phyloP scores from a whole-genome alignment of 257 asterid species.

The Thymus quinquecostatus region DNA sequence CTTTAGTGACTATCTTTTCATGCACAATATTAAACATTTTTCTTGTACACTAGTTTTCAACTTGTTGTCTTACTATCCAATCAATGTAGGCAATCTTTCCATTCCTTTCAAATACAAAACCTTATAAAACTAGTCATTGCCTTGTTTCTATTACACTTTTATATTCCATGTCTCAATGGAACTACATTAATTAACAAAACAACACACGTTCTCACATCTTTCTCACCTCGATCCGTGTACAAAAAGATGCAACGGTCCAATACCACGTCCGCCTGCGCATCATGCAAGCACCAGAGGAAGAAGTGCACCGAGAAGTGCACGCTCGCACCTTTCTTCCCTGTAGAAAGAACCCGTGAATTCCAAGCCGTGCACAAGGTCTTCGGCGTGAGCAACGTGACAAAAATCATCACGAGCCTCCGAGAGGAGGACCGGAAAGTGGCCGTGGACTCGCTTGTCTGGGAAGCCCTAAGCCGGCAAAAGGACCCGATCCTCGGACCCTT shows the following conservation, averaged over 20 bases:
- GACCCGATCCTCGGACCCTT: slow-evolving; percentile 69
- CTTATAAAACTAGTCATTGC: slow-evolving; percentile 26
- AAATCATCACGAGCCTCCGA: slow-evolving; percentile 46
- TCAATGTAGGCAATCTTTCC: slow-evolving; percentile 53
- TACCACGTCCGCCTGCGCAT: slow-evolving; percentile 69
- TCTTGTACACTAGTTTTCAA: slow-evolving; percentile 37
- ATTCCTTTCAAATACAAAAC: slow-evolving; percentile 29
- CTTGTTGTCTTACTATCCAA: slow-evolving; percentile 28
- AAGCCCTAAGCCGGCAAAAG: slow-evolving; percentile 66
- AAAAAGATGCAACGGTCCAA: slow-evolving; percentile 45
- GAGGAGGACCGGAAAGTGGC: slow-evolving; percentile 63
- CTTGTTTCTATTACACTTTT: slow-evolving; percentile 7
- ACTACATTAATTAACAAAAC: background rate
- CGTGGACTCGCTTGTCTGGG: slow-evolving; percentile 80
- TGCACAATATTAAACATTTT: slow-evolving; percentile 40
- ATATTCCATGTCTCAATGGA: slow-evolving; percentile 23
- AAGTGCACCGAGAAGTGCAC: slow-evolving; percentile 75
- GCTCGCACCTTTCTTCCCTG: slow-evolving; percentile 78
- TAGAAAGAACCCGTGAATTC: slow-evolving; percentile 54
- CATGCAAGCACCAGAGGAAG: slow-evolving; percentile 97
- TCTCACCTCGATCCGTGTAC: background rate
- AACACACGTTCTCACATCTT: background rate
- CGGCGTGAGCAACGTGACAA: slow-evolving; percentile 77
- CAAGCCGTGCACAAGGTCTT: slow-evolving; percentile 81
- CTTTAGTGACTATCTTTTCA: slow-evolving; percentile 47